A percentile compares a stretch with the other conserved stretches of the same genome.
Conservation (phyloP, 768 basidiomycete genomes). For the Boletellus emodensis region DNA sequence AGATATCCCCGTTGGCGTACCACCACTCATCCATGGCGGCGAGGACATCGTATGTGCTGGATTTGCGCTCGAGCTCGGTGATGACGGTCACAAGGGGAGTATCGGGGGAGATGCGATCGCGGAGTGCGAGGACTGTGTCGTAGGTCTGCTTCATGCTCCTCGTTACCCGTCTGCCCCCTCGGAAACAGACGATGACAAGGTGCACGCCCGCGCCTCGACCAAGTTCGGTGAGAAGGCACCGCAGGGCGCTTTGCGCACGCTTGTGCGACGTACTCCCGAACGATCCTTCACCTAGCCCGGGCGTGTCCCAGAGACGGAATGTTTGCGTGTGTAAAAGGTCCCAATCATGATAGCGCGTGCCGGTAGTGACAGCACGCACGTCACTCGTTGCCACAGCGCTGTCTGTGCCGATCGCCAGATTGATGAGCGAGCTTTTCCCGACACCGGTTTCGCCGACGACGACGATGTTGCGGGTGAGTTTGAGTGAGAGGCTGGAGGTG, state of each 20-base stretch:
- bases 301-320: slow-evolving; percentile 26
- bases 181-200: slow-evolving; percentile 19
- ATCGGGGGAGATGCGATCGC: slow-evolving; percentile 14
- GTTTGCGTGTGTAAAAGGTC: slow-evolving; percentile 16
- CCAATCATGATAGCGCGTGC: slow-evolving; percentile 25
- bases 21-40: slow-evolving; percentile 23
- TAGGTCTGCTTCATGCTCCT: slow-evolving; percentile 20
- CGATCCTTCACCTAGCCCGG: slow-evolving; percentile 16
- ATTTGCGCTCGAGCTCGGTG: slow-evolving; percentile 18
- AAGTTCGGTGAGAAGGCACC: slow-evolving; percentile 22
- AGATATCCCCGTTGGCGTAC: slow-evolving; percentile 7
- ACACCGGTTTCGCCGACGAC: slow-evolving; percentile 38
- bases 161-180: slow-evolving; percentile 18
- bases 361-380: slow-evolving; percentile 14
- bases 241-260: slow-evolving; percentile 17
- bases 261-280: slow-evolving; percentile 6
- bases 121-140: slow-evolving; percentile 13
- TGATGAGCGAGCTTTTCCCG: slow-evolving; percentile 23
- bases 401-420: slow-evolving; percentile 14
- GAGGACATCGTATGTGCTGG: slow-evolving; percentile 4
- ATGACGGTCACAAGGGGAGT: slow-evolving; percentile 18
- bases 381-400: slow-evolving; percentile 16
- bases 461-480: slow-evolving; percentile 30
- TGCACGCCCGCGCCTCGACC: slow-evolving; percentile 13
- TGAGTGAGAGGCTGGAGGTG: slow-evolving; percentile 12